phyloP scores from a whole-genome alignment of 331 rosid species.

The Quercus lobata region DNA sequence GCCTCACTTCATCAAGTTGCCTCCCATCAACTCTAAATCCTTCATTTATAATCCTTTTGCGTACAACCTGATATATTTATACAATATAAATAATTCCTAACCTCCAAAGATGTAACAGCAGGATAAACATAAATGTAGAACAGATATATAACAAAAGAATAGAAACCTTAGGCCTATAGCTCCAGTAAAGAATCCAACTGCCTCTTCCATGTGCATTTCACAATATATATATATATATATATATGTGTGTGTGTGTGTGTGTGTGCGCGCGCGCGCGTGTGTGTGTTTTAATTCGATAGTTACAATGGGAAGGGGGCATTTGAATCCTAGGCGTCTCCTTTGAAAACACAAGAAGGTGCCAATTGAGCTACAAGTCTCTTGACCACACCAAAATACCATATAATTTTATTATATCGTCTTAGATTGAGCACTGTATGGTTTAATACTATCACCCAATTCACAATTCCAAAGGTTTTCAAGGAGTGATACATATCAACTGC shows the following conservation, averaged over 20 bases:
- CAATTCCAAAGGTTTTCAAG: background rate
- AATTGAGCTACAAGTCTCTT: too few species aligned
- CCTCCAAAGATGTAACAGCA: conserved; percentile 10
- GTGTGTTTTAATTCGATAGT: too few species aligned
- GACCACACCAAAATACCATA: background rate
- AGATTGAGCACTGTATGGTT: background rate
- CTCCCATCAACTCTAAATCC: conserved; percentile 92
- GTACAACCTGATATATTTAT: conserved; percentile 62
- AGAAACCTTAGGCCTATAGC: background rate
- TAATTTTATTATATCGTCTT: background rate
- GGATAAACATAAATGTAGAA: background rate
- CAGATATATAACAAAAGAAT: conserved; percentile 12
- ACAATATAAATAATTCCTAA: conserved; percentile 18
- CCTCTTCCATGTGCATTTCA: background rate
- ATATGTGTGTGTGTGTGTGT: too few species aligned
- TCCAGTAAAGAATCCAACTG: background rate
- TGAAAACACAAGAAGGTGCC: too few species aligned
- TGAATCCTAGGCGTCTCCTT: too few species aligned
- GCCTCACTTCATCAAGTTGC: conserved; percentile 91
- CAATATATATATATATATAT: too few species aligned
- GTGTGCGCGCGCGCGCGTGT: too few species aligned
- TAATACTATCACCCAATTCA: background rate
- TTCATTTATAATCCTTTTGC: conserved; percentile 74
- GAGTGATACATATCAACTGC: background rate
- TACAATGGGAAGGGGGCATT: too few species aligned